These are phyloP conservation scores for Coemansia sp. DNA, from an alignment of 192 early-diverging fungal genomes.

Conservation along the genomic window DNA sequence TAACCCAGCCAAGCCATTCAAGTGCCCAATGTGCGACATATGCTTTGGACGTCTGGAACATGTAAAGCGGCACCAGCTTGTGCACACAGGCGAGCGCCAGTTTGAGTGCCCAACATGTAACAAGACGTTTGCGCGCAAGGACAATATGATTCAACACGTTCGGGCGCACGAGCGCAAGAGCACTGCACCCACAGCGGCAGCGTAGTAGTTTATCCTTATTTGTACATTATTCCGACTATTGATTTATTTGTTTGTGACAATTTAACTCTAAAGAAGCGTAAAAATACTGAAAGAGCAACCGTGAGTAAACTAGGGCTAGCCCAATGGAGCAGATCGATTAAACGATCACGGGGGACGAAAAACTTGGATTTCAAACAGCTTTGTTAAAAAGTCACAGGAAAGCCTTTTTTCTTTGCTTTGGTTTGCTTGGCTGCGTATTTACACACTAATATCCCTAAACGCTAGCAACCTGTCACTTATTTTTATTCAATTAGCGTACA, in stretches of 20 bases:
- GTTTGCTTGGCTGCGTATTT: background rate
- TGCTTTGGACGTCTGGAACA: conserved; percentile 56
- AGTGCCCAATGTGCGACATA: conserved; percentile 56
- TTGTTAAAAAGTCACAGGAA: too few species aligned
- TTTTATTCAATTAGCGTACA: background rate
- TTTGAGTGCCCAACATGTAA: conserved; percentile 64
- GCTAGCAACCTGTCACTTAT: background rate
- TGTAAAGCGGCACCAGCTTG: conserved; percentile 51
- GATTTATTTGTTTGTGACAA: too few species aligned
- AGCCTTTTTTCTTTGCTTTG: background rate
- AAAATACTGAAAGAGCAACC: too few species aligned
- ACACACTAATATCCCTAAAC: background rate
- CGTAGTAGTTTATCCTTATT: background rate
- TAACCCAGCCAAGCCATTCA: conserved; percentile 48
- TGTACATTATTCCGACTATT: background rate
- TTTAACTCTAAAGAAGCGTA: too few species aligned
- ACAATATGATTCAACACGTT: conserved; percentile 81
- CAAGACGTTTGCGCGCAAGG: conserved; percentile 67
- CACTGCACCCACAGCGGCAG: background rate
- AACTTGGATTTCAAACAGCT: background rate
- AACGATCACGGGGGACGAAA: background rate
- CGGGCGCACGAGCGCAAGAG: conserved; percentile 59
- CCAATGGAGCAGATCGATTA: background rate
- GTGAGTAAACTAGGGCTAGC: too few species aligned
- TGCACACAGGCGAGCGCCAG: conserved; percentile 61